Base-by-base conservation (phyloP, 805 yeast genomes). In the Pichia thaimueangensis region DNA sequence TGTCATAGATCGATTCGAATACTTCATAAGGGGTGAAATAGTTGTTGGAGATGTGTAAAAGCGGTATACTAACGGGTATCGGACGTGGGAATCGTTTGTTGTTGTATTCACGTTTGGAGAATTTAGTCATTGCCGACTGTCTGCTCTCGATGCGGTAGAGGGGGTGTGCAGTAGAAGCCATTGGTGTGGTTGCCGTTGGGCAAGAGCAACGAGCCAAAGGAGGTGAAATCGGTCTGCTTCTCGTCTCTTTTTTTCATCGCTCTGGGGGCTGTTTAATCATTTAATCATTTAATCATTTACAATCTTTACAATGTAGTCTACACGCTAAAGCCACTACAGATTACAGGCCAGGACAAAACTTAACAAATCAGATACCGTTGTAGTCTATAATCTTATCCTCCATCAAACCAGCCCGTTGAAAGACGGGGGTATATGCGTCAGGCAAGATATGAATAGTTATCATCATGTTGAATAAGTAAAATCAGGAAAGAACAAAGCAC, bases 281-380 rank as follows among this genome's bases (percentile, higher is more conserved):
- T n/a, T n/a, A n/a, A n/a, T n/a, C n/a, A n/a, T n/a, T n/a, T n/a
- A n/a, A n/a, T n/a, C n/a, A n/a, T n/a, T n/a, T n/a, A n/a, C n/a
- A n/a, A n/a, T n/a, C n/a, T n/a, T n/a, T n/a, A n/a, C n/a, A n/a
- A n/a, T n/a, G n/a, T 28, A 11, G n/a, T 28, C 16, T 7, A 12
- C 16, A 28, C 15, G 13, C 8, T 28, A 23, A 6, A 22, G 15
- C 6, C 13, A 33, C 23, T 23, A 35, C 37, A 35, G 36, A 22
- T 5, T 6, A 21, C 6, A 20, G 19, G 19, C 10, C 35, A 21
- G 6, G 21, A 17, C 21, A 12, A 5, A 10, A n/a, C 12, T n/a
- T 23, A n/a, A n/a, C n/a, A n/a, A 24, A 30, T 58, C 66, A 62
- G 66, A 62, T 62, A 62, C 66, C 66, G 66, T 62, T 62, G 65